Conservation (phyloP, 1,139 yeast genomes). For the Blastobotrys arbuscula region DNA sequence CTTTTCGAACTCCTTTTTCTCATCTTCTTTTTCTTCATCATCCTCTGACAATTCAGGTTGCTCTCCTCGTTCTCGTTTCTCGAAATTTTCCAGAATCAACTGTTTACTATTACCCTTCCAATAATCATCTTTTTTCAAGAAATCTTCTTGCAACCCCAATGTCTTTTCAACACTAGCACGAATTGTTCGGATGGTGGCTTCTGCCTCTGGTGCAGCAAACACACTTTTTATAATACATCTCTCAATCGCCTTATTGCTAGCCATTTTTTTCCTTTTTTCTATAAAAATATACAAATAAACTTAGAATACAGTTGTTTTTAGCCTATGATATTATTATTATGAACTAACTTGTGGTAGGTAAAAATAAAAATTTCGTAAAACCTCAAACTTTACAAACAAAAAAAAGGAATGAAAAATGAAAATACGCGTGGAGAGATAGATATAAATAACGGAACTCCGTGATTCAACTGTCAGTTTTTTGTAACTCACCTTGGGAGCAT, state of each 20-base stretch:
- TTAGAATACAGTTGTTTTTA: no score
- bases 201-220: neutral
- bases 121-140: slow-evolving; percentile 16
- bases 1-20: neutral
- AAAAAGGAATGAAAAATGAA: neutral
- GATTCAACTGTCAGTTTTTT: neutral
- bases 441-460: neutral
- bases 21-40: slow-evolving; percentile 2
- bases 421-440: no score
- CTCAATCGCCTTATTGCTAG: neutral
- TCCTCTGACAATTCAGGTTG: neutral
- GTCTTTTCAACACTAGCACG: slow-evolving; percentile 18
- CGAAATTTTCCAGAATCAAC: slow-evolving; percentile 19
- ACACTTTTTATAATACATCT: neutral
- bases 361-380: neutral
- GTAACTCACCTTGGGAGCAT: no score
- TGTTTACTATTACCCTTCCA: slow-evolving; percentile 22
- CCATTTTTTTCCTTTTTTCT: neutral
- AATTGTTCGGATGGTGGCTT: slow-evolving; percentile 21
- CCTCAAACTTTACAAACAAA: neutral
- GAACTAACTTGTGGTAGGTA: no score
- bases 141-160: slow-evolving; percentile 19
- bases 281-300: neutral
- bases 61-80: neutral
- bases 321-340: no score